Evolutionary conservation across 2,329 filamentous ascomycete species (phyloP), one percentile per base, ranked within the genome.

Genomic region (Coleophoma crateriformis): DNA sequence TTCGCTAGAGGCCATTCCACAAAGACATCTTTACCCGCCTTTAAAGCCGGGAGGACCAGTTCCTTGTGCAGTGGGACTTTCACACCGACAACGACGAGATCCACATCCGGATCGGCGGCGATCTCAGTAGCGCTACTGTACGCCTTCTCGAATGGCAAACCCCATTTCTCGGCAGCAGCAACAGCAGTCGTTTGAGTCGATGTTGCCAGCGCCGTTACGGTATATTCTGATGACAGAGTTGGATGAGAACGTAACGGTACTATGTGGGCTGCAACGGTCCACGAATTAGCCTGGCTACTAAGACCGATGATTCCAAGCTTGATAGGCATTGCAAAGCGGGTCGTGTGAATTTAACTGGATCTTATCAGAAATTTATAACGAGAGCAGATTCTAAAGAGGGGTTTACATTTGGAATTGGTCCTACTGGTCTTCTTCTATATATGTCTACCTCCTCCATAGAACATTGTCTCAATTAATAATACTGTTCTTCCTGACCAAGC

Each of bases 1-100:
- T 65, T 62, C 0, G 64, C 73, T 1, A 76, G 61, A 5, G 72
- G 75, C 73, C 74, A 75, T 54, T 78, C 75, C 17, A 71, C 67
- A 49, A 72, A 77, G 14, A 73, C 68, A 39, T 72, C 64, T 55
- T 77, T 77, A 17, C 67, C 66, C 4, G 70, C 67, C 46, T 66
- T 59, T 4, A 78, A 57, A 12, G 66, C 68, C 2, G 72, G 71
- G 34, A 65, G 66, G 13, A 70, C 61, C 6, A 71, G 56, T 11
- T 58, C 52, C 50, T 70, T 71, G 51, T 76, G 73, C 22, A 65
- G 61, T n/a, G 67, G 66, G 4, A 77, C 72, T 6, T 69, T 64
- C 20, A 74, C 70, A 48, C 64, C 64, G 47, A 71, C 64, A 45
- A 75, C 70, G 7, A 77, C 67, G 6, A 78, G 67, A 49, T 78